These are phyloP conservation scores for Blastomyces gilchristii DNA, from an alignment of 2,329 filamentous ascomycete genomes.

Conservation along the genomic window DNA sequence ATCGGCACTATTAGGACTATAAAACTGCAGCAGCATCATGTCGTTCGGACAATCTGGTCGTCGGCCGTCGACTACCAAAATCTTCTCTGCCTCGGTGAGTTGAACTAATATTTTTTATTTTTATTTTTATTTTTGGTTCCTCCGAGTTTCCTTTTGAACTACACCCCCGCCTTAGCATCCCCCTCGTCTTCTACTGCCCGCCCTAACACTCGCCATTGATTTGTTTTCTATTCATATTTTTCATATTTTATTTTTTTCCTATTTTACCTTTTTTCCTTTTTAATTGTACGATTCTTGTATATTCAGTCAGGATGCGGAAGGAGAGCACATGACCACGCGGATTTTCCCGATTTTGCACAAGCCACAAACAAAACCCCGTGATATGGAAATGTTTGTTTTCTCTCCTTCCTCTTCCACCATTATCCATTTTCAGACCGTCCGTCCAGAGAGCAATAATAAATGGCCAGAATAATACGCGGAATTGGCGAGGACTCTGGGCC, in stretches of 20 bases:
- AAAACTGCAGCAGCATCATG: conserved; percentile 20
- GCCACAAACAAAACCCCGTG: background rate
- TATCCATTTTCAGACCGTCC: too few relatives aligned
- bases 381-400: background rate
- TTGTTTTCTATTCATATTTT: background rate
- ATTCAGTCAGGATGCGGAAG: conserved; percentile 1
- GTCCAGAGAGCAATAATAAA: too few relatives aligned
- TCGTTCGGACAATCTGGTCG: conserved; percentile 22
- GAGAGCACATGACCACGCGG: conserved; percentile 12
- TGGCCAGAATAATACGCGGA: too few relatives aligned
- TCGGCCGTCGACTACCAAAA: conserved; percentile 27
- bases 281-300: too few relatives aligned
- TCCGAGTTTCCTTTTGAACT: background rate
- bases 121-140: background rate
- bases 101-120: conserved; percentile 4
- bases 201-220: background rate
- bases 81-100: conserved; percentile 30
- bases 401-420: too few relatives aligned
- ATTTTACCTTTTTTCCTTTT: background rate
- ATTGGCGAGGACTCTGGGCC: too few relatives aligned
- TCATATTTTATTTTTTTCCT: background rate
- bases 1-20: background rate
- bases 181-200: background rate
- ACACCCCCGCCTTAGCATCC: background rate
- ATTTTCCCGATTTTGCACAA: conserved; percentile 9